Percentiles rank a stretch among this genome's conserved stretches.
phyloP scores from a whole-genome alignment of 1,284 basidiomycete genomes.

The Porodaedalea pini region DNA sequence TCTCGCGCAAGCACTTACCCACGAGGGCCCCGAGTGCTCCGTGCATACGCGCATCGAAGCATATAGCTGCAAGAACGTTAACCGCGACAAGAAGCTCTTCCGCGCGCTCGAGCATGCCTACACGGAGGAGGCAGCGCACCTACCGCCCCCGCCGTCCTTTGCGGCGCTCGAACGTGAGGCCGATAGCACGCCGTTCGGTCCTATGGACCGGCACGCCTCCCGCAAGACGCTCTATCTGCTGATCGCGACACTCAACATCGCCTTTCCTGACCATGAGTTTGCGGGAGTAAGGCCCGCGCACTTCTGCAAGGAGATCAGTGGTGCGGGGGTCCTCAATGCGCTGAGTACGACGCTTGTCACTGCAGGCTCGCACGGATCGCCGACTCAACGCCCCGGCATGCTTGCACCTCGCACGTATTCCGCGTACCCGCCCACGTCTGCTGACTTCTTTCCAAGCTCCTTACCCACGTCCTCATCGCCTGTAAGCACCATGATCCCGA shows the following conservation, averaged over 20 bases:
- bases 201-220: constrained; percentile 70
- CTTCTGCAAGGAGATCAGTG: constrained; percentile 82
- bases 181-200: constrained; percentile 75
- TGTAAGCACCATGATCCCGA: constrained; percentile 49
- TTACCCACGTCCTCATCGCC: constrained; percentile 69
- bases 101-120: constrained; percentile 87
- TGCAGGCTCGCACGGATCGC: constrained; percentile 31
- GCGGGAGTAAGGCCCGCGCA: constrained; percentile 88
- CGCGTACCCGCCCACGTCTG: constrained; percentile 70
- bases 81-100: constrained; percentile 95
- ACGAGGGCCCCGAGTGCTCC: constrained; percentile 84
- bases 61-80: constrained; percentile 97
- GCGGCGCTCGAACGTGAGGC: constrained; percentile 61
- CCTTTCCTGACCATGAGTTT: constrained; percentile 98
- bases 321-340: constrained; percentile 73
- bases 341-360: constrained; percentile 76
- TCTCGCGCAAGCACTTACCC: constrained; percentile 79
- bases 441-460: constrained; percentile 70
- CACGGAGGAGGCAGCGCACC: constrained; percentile 69
- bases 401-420: constrained; percentile 74
- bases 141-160: constrained; percentile 68
- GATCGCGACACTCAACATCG: constrained; percentile 94
- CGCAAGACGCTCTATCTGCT: constrained; percentile 91
- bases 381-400: constrained; percentile 50
- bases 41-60: constrained; percentile 94